Percentiles rank a stretch among this genome's conserved stretches.
Evolutionary conservation across 2,329 filamentous ascomycete genomes (phyloP).

Genomic region (Exophiala phaeomuriformis): DNA sequence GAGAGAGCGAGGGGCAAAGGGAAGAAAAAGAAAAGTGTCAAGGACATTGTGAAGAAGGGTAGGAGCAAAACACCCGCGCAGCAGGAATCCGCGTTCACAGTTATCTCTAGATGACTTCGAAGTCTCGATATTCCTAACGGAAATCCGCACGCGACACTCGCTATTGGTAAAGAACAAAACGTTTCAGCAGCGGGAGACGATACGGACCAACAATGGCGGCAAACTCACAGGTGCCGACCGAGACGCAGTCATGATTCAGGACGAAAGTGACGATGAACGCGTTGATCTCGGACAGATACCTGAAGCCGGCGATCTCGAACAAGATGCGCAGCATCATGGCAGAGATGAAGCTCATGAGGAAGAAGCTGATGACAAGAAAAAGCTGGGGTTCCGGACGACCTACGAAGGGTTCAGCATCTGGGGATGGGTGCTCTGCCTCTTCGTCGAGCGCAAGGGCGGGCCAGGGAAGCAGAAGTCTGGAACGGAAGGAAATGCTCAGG

Average conservation of each 20-base stretch:
- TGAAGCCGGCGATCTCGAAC: slow-evolving; percentile 21
- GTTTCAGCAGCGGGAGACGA: slow-evolving; percentile 51
- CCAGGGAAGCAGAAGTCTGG: slow-evolving; percentile 34
- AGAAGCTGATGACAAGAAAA: slow-evolving; percentile 67
- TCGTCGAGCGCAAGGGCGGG: slow-evolving; percentile 65
- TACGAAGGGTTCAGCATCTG: slow-evolving; percentile 97
- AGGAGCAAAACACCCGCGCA: slow-evolving; percentile 27
- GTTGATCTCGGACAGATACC: slow-evolving; percentile 23
- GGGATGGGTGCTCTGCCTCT: slow-evolving; percentile 81
- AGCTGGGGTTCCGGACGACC: slow-evolving; percentile 71
- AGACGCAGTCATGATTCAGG: slow-evolving; percentile 40
- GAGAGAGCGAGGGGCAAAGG: slow-evolving; percentile 52
- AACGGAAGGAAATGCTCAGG: slow-evolving; percentile 49
- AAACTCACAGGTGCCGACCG: slow-evolving; percentile 51
- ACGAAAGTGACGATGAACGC: slow-evolving; percentile 56
- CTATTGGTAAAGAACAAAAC: slow-evolving; percentile 79
- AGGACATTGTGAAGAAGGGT: slow-evolving; percentile 82
- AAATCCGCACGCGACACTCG: slow-evolving; percentile 76
- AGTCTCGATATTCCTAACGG: slow-evolving; percentile 86
- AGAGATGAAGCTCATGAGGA: slow-evolving; percentile 30
- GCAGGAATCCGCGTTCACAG: slow-evolving; percentile 1
- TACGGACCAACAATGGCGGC: slow-evolving; percentile 52
- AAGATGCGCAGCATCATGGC: slow-evolving; percentile 3
- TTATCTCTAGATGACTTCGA: slow-evolving; percentile 74
- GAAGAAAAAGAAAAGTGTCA: slow-evolving; percentile 71